Base-by-base conservation (phyloP, 2,329 filamentous ascomycete species). In the Saccharata proteae region DNA sequence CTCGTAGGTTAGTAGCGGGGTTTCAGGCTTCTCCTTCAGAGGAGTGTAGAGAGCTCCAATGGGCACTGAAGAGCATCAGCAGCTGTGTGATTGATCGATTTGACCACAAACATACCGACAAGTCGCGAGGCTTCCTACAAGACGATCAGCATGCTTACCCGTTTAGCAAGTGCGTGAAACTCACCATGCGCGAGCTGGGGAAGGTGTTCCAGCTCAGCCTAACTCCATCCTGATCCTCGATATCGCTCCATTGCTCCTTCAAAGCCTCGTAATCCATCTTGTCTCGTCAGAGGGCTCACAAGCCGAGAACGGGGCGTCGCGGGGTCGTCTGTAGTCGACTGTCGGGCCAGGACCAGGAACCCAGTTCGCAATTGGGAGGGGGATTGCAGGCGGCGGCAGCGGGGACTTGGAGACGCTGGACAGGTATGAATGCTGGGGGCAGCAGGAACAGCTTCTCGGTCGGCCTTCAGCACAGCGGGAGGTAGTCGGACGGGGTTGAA, bases 191-290 rank as follows among this genome's bases (percentile, higher is more conserved):
- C 51, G 88, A 88, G 65, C 86, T 94, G 29, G 90, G 90, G 52
- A 98, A 93, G 39, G 92, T 92, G 57, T 98, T 98, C 90, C 90
- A 98, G 62, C 88, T 94, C 43, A 98, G 70, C 41, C 90, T 78
- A 51, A 96, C 75, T 39, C 90, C 90, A 74, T 98, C 90, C 46
- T 83, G 77, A 52, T 98, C 90, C 65, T 98, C 90, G 37, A 93
- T 78, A 57, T 94, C 85, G 51, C 79, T 84, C 86, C 86, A 94
- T 64, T 88, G 80, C 61, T 94, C 86, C 64, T 94, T 94, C 45
- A 93, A 65, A 45, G 77, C 71, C 58, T 94, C 86, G 68, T 84
- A 93, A 57, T 93, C 86, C 85, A 93, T 93, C 40, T 40, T 65
- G 49, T 40, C 29, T 6, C 9, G 24, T 8, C 8, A 22, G n/a